Evolutionary conservation across 1,284 basidiomycete species (phyloP).

Genomic region (Coriolopsis trogii): DNA sequence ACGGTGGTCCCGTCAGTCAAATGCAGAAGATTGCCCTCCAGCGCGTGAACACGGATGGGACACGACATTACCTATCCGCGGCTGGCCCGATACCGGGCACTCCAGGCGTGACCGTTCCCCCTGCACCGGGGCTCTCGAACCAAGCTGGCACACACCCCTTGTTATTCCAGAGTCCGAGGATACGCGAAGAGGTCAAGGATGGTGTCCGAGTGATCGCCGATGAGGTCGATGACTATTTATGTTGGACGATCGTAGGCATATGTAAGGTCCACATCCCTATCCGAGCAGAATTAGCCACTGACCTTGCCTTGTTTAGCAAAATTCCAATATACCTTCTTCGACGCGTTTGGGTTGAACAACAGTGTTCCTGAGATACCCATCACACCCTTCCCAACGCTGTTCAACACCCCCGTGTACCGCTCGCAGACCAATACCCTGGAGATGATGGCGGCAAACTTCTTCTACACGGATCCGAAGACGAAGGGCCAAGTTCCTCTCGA

Average conservation of each 20-base stretch:
- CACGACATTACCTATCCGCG: constrained; percentile 80
- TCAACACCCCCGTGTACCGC: constrained; percentile 78
- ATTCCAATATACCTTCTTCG: constrained; percentile 94
- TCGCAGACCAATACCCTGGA: constrained; percentile 76
- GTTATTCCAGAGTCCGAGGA: constrained; percentile 74
- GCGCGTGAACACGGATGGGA: constrained; percentile 78
- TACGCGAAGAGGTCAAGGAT: constrained; percentile 76
- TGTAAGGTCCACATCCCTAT: constrained; percentile 57
- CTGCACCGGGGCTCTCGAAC: constrained; percentile 67
- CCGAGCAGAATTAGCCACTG: constrained; percentile 8
- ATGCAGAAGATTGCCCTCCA: constrained; percentile 96
- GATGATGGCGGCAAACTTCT: constrained; percentile 84
- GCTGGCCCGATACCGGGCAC: constrained; percentile 80
- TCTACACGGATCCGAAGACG: constrained; percentile 72
- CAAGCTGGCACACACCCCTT: constrained; percentile 81
- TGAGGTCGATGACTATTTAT: constrained; percentile 92
- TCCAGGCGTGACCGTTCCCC: constrained; percentile 63
- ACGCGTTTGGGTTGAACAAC: constrained; percentile 80
- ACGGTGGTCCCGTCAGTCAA: constrained; percentile 91
- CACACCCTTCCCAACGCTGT: constrained; percentile 87
- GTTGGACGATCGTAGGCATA: constrained; percentile 96
- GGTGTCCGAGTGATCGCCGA: constrained; percentile 71
- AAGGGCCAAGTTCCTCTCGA: constrained; percentile 71
- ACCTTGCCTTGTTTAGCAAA: constrained; percentile 56
- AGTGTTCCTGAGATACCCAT: constrained; percentile 78